phyloP scores from a whole-genome alignment of 305 asterid species.

The Fraxinus greggii region DNA sequence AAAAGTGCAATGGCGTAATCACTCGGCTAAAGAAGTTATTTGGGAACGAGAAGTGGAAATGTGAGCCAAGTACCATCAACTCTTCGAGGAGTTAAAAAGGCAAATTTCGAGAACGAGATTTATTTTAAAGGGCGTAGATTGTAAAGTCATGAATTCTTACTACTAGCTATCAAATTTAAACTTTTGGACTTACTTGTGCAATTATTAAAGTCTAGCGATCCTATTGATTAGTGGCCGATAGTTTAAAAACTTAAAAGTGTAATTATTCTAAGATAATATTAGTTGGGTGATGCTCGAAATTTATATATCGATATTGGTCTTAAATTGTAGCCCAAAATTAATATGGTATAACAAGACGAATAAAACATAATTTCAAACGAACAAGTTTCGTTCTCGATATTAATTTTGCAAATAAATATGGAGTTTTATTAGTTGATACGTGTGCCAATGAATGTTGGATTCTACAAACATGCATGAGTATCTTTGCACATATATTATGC shows the following conservation, averaged over 20 bases:
- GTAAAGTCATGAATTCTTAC: background rate
- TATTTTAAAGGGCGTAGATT: background rate
- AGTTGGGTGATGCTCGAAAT: background rate
- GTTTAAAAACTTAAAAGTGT: background rate
- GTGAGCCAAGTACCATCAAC: background rate
- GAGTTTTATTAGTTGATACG: background rate
- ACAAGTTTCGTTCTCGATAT: background rate
- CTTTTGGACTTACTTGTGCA: background rate
- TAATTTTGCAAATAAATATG: background rate
- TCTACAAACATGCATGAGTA: too few species aligned
- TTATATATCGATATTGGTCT: background rate
- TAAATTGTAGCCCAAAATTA: background rate
- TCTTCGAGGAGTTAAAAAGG: background rate
- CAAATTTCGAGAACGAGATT: too few species aligned
- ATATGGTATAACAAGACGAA: background rate
- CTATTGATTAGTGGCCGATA: background rate
- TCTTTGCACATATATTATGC: too few species aligned
- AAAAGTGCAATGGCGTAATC: background rate
- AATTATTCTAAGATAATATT: background rate
- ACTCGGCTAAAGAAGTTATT: background rate
- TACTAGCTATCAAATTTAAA: background rate
- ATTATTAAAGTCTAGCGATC: background rate
- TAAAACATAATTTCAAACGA: background rate
- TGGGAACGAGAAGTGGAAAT: background rate
- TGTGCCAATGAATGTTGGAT: background rate